Evolutionary conservation across 176 grass and related monocot genomes (phyloP), one percentile per base, ranked within the genome.

Genomic region (Tillandsia leiboldiana): DNA sequence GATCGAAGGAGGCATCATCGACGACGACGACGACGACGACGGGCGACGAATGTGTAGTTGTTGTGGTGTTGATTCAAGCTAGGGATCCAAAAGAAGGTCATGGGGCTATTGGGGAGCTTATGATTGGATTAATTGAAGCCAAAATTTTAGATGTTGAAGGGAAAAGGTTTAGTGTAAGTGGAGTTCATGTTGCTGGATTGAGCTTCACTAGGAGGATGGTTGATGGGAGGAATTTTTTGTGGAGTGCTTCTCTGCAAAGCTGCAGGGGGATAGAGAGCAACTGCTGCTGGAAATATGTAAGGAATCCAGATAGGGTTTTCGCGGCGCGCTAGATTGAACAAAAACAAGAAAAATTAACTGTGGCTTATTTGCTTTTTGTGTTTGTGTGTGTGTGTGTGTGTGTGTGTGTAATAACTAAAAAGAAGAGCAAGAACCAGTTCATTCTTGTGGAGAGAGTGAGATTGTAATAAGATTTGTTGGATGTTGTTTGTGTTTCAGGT

Each of bases 91-190:
- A 73, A 50, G 70, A 96, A 63, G 62, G 63, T 8, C 78, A 75
- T 23, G 67, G 50, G 65, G 70, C 79, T 52, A 75, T 83, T 12
- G 84, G 87, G 1, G 81, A 87, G 47, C 66, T 69, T 24, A 95
- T 95, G 86, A 75, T 95, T 18, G 86, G 86, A 29, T 10, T 95
- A 2, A 56, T 90, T 67, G 83, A 95, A 75, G 75, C 69, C 11
- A 42, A 78, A 22, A 50, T 72, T 15, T 71, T 51, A 27, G 74
- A 65, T 15, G 72, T 65, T 0, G 75, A n/a, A 63, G 49, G 10
- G n/a, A 70, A 62, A 63, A 81, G 71, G 13, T 72, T 73, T 64
- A 49, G 50, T 23, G 11, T 90, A 5, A 66, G 80, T 48, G 84
- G 75, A 57, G 48, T 90, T 5, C 72, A 86, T 23, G 53, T 87